These are phyloP conservation scores for Dactylellina sp. DNA, from an alignment of 2,329 filamentous ascomycete species.

Conservation along the genomic window DNA sequence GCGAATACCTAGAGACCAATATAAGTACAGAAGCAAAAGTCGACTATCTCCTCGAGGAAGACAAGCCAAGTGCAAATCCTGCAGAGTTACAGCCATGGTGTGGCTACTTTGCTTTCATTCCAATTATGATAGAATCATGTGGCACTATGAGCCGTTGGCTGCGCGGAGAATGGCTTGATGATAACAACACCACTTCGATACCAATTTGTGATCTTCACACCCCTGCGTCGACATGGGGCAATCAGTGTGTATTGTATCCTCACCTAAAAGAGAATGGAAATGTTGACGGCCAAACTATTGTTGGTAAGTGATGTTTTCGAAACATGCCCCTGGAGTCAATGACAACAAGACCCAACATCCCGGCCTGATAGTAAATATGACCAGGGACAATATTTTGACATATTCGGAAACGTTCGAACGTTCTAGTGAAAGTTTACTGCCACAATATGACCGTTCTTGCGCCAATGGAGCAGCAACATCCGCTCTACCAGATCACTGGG, in stretches of 20 bases:
- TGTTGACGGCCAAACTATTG: conserved; percentile 36
- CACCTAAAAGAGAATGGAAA: conserved; percentile 27
- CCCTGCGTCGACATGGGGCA: background rate
- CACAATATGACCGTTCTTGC: conserved; percentile 17
- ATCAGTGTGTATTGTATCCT: conserved; percentile 29
- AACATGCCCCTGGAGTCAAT: conserved; percentile 22
- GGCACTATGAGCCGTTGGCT: conserved; percentile 21
- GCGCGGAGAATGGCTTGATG: background rate
- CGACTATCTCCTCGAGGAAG: conserved; percentile 6
- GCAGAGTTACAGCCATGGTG: conserved; percentile 4
- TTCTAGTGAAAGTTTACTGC: conserved; percentile 28
- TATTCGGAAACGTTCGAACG: background rate
- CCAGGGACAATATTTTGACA: background rate
- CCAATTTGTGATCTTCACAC: conserved; percentile 7
- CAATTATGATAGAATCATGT: conserved; percentile 29
- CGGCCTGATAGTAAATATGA: background rate
- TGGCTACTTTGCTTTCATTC: conserved; percentile 38
- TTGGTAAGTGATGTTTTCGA: conserved; percentile 44
- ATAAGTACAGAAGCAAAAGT: background rate
- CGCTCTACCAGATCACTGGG: conserved; percentile 9
- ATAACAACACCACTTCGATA: background rate
- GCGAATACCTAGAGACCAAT: background rate
- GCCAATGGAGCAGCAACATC: conserved; percentile 17
- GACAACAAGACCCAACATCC: conserved; percentile 1
- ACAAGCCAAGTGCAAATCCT: conserved; percentile 2